Evolutionary conservation across 1,139 yeast genomes (phyloP), one percentile per base, ranked within the genome.

Genomic region (Lodderomyces beijingensis): DNA sequence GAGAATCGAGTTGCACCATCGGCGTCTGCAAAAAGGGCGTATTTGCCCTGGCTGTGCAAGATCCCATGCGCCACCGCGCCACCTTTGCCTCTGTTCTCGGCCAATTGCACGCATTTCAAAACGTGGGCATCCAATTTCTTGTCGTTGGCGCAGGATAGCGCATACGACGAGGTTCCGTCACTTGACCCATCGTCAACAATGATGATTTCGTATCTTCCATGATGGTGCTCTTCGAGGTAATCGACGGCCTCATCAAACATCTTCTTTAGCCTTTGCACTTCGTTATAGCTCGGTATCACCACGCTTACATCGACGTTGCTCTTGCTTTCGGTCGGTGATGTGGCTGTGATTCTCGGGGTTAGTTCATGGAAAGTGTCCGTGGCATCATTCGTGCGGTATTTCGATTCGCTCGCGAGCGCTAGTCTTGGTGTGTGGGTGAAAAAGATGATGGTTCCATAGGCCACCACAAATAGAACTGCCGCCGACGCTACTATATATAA

Each of bases 51-150:
- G 6, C 80, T 61, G 50, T 79, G 80, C 49, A 82, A 73, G 59
- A 91, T 65, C 3, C 98, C 98, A 55, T 91, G 97, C 12, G 95
- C 79, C 0, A 93, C 98, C 0, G 97, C 98, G 6, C 98, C 98
- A 14, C 98, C 98, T 59, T 91, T 91, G 18, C 98, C 98, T 47
- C 98, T 70, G 53, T 91, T 91, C 42, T 75, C 57, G 25, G 61
- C 74, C 40, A 91, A 67, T 44, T 71, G 73, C 18, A 87, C 70
- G 26, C 87, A 89, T 42, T 89, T 67, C 53, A 93, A 50, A 27
- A 69, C 68, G 33, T 79, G 84, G 0, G 88, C 79, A 18, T 55
- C 40, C 33, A 86, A 56, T 2, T 61, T 54, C 42, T 67, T 67
- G 22, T 67, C 53, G 5, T 46, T 44, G 2, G 95, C 94, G 57